phyloP scores from a whole-genome alignment of 2,329 filamentous ascomycete genomes.

The Acephala macrosclerotiorum region DNA sequence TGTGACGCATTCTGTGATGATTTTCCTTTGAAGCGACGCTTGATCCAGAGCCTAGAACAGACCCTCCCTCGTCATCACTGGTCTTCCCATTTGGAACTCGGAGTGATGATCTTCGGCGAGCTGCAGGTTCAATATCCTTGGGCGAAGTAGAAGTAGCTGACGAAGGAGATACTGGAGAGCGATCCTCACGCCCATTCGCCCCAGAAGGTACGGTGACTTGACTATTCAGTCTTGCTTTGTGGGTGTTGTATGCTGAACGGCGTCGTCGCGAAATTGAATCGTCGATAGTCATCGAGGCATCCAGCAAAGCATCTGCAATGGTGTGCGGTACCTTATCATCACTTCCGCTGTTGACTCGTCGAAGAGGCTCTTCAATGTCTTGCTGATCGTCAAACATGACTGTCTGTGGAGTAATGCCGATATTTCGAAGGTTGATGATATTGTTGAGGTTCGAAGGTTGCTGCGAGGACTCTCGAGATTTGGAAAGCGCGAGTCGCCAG shows the following conservation, averaged over 20 bases:
- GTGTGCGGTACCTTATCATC: constrained; percentile 62
- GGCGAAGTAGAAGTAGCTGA: constrained; percentile 35
- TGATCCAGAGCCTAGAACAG: constrained; percentile 39
- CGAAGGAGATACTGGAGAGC: constrained; percentile 36
- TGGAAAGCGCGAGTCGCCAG: constrained; percentile 81
- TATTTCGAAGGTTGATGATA: constrained; percentile 76
- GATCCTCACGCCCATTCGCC: constrained; percentile 28
- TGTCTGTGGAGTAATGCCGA: constrained; percentile 84
- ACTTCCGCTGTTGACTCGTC: constrained; percentile 45
- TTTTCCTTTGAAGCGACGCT: constrained; percentile 39
- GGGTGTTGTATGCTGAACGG: constrained; percentile 58
- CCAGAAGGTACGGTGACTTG: constrained; percentile 28
- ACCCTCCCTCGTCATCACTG: constrained; percentile 44
- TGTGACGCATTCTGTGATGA: constrained; percentile 59
- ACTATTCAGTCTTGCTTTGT: constrained; percentile 54
- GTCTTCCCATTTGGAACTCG: constrained; percentile 26
- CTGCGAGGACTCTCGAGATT: constrained; percentile 43
- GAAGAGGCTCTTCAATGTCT: constrained; percentile 53
- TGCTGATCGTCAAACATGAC: constrained; percentile 88
- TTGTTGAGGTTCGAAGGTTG: constrained; percentile 62
- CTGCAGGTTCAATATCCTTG: constrained; percentile 29
- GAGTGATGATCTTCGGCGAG: constrained; percentile 31
- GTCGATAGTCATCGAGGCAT: constrained; percentile 89
- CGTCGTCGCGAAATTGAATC: constrained; percentile 64
- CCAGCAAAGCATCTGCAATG: constrained; percentile 87